phyloP scores from a whole-genome alignment of 306 rosid species.

The Malus sieversii region DNA sequence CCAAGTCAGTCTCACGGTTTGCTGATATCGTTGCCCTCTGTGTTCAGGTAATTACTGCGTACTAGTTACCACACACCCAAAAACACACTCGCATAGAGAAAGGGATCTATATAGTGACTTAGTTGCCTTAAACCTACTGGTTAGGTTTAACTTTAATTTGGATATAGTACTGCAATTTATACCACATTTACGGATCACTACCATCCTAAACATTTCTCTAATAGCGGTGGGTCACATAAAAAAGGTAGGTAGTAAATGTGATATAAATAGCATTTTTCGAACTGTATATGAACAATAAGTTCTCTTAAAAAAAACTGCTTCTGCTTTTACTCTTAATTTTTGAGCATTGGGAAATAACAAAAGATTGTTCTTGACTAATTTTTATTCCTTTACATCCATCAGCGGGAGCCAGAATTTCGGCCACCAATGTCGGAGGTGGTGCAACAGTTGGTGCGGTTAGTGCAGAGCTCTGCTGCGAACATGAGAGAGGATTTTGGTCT shows the following conservation, averaged over 20 bases:
- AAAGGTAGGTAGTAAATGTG: background rate
- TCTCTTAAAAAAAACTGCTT: background rate
- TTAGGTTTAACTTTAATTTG: background rate
- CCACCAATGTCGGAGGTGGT: slow-evolving; percentile 79
- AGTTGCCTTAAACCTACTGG: background rate
- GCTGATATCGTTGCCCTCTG: slow-evolving; percentile 72
- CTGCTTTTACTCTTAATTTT: background rate
- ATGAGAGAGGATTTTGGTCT: slow-evolving; percentile 57
- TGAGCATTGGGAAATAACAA: background rate
- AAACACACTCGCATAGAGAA: background rate
- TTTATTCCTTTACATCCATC: background rate
- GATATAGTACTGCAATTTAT: background rate
- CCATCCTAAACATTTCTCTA: background rate
- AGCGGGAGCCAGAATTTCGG: slow-evolving; percentile 72
- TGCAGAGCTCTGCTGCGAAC: slow-evolving; percentile 48
- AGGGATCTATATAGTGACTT: background rate
- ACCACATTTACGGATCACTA: background rate
- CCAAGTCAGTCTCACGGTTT: slow-evolving; percentile 71
- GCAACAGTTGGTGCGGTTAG: slow-evolving; percentile 53
- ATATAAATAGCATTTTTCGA: background rate
- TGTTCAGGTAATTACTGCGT: slow-evolving; percentile 47
- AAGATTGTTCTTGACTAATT: background rate
- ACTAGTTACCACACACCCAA: background rate
- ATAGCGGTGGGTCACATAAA: background rate
- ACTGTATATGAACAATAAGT: background rate